phyloP scores from a whole-genome alignment of 176 grass and related monocot species.

The Echinochloa phyllopogon region DNA sequence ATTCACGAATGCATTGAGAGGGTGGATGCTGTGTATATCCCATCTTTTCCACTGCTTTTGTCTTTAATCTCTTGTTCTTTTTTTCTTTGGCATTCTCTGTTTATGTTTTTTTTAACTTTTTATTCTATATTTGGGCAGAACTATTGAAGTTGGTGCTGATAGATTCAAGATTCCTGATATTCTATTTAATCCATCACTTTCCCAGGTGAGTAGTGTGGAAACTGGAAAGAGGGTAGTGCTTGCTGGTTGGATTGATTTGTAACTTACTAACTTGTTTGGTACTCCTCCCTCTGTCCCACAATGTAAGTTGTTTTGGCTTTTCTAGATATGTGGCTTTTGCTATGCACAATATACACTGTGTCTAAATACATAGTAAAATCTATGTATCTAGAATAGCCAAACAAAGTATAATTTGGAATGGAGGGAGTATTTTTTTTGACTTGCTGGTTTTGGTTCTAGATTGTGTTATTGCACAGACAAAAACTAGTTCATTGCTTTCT shows the following conservation, averaged over 20 bases:
- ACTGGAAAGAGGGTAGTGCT: not conserved
- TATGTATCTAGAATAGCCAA: too few species aligned
- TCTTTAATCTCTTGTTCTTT: constrained; percentile 23
- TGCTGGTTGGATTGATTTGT: constrained; percentile 28
- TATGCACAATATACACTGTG: too few species aligned
- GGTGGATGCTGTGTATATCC: constrained; percentile 32
- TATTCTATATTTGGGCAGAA: constrained; percentile 60
- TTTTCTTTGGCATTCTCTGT: constrained; percentile 11
- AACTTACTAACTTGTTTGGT: constrained; percentile 21
- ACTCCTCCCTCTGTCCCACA: not conserved
- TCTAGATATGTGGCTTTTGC: too few species aligned
- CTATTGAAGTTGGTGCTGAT: constrained; percentile 97
- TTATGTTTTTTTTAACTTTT: constrained; percentile 22
- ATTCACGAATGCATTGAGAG: constrained; percentile 7
- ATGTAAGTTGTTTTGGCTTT: too few species aligned
- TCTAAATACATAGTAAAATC: too few species aligned
- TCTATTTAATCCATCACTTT: constrained; percentile 92
- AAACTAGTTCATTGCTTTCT: constrained; percentile 9
- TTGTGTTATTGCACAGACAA: constrained; percentile 4
- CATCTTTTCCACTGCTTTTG: constrained; percentile 20
- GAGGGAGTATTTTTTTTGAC: not conserved
- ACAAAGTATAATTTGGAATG: too few species aligned
- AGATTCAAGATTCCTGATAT: constrained; percentile 99
- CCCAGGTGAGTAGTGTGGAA: constrained; percentile 65
- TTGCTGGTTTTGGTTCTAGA: not conserved